phyloP scores from a whole-genome alignment of 2,329 filamentous ascomycete species.

The Fusarium hostae region DNA sequence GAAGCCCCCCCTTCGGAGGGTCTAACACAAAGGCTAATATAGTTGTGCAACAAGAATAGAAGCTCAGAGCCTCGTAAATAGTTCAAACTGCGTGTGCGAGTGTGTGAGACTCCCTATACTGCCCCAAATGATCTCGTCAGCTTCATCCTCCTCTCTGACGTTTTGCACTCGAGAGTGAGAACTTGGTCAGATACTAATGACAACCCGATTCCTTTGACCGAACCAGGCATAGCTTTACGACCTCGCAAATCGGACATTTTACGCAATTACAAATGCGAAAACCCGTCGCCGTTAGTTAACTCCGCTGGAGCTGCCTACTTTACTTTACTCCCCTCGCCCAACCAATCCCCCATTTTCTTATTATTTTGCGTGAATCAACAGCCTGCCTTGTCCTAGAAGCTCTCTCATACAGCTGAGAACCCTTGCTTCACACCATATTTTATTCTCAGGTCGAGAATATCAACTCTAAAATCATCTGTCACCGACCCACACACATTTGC shows the following conservation, averaged over 20 bases:
- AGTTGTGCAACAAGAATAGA: conserved; percentile 16
- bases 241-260: conserved; percentile 41
- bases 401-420: neutral
- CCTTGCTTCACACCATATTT: conserved; percentile 7
- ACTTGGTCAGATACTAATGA: conserved; percentile 27
- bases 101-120: conserved; percentile 5
- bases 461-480: conserved; percentile 16
- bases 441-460: neutral
- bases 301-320: conserved; percentile 25
- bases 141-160: conserved; percentile 13
- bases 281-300: conserved; percentile 36
- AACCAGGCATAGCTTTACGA: conserved; percentile 24
- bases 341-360: conserved; percentile 21
- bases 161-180: conserved; percentile 13
- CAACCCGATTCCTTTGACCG: conserved; percentile 9
- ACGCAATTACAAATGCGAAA: conserved; percentile 38
- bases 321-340: conserved; percentile 13
- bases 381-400: conserved; percentile 3
- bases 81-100: neutral
- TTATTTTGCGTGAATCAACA: conserved; percentile 16
- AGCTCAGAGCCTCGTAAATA: conserved; percentile 1
- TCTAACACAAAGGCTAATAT: neutral
- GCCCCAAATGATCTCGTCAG: conserved; percentile 16
- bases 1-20: neutral
- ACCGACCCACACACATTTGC: conserved; percentile 39